These are phyloP conservation scores for Singerocomus inundabilis DNA, from an alignment of 1,284 basidiomycete species.

Conservation along the genomic window DNA sequence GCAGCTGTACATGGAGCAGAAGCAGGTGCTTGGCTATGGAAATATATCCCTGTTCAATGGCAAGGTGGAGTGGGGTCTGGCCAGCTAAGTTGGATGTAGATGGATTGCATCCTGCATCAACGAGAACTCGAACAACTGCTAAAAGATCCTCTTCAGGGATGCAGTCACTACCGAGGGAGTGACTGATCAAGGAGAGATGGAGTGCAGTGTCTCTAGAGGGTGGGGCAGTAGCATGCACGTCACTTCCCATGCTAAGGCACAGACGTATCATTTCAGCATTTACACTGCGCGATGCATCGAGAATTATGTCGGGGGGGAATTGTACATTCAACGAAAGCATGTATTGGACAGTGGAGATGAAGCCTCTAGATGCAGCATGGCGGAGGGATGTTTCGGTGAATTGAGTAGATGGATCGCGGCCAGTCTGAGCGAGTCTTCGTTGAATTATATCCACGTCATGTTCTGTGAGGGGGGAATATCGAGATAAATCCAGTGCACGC, in stretches of 20 bases:
- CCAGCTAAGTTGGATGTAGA: neutral
- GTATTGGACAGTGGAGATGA: neutral
- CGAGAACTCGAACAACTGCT: neutral
- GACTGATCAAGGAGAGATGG: neutral
- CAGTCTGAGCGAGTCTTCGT: neutral
- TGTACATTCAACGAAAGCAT: neutral
- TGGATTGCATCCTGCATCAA: slow-evolving; percentile 9
- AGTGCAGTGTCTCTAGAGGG: slow-evolving; percentile 1
- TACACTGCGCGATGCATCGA: neutral
- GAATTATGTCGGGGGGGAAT: slow-evolving; percentile 10
- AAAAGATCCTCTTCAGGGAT: neutral
- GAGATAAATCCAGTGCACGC: neutral
- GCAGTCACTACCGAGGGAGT: too few species aligned
- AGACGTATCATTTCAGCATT: slow-evolving; percentile 1
- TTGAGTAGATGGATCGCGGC: neutral
- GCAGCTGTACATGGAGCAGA: neutral
- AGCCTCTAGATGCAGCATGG: neutral
- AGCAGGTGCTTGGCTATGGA: slow-evolving; percentile 2
- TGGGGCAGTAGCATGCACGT: neutral
- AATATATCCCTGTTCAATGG: neutral
- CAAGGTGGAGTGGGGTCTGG: slow-evolving; percentile 6
- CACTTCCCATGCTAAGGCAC: neutral
- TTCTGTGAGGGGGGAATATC: neutral
- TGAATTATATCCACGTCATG: neutral
- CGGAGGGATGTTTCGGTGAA: neutral